These are phyloP conservation scores for Phanerodontia chrysosporium DNA, from an alignment of 768 basidiomycete species.

Conservation along the genomic window DNA sequence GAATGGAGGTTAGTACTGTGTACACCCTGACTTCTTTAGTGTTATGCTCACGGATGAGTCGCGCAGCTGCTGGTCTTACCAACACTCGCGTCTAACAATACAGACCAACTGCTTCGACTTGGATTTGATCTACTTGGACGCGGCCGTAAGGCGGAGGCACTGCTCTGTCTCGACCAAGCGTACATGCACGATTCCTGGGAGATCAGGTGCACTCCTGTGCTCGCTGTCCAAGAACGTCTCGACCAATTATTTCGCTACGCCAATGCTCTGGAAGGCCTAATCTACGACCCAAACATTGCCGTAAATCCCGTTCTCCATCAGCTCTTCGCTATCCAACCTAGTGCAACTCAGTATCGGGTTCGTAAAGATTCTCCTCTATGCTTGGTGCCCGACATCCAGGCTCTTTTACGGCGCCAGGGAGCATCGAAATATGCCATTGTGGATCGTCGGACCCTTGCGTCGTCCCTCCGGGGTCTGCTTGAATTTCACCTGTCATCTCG, in stretches of 20 bases:
- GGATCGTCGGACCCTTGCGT: background rate
- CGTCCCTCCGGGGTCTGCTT: background rate
- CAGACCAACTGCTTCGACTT: slow-evolving; percentile 27
- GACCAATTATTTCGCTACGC: slow-evolving; percentile 32
- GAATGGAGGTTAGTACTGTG: background rate
- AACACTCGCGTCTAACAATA: slow-evolving; percentile 24
- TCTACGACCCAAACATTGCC: slow-evolving; percentile 25
- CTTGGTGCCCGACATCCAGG: slow-evolving; percentile 19
- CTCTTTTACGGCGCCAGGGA: slow-evolving; percentile 16
- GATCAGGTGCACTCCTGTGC: slow-evolving; percentile 23
- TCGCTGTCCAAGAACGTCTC: slow-evolving; percentile 20
- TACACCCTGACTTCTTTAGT: background rate
- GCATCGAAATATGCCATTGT: background rate
- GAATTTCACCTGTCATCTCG: background rate
- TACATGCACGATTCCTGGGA: slow-evolving; percentile 26
- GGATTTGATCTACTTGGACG: slow-evolving; percentile 26
- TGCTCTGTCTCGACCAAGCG: slow-evolving; percentile 41
- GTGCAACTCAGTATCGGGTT: background rate
- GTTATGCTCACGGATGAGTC: background rate
- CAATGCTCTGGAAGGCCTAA: slow-evolving; percentile 27
- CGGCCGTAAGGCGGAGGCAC: slow-evolving; percentile 23
- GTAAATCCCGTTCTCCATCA: slow-evolving; percentile 21
- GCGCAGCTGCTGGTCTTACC: slow-evolving; percentile 25
- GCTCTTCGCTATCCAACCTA: slow-evolving; percentile 31
- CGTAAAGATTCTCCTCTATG: slow-evolving; percentile 25